Conservation (phyloP, 2,329 filamentous ascomycete genomes). For the Xylaria sp. region DNA sequence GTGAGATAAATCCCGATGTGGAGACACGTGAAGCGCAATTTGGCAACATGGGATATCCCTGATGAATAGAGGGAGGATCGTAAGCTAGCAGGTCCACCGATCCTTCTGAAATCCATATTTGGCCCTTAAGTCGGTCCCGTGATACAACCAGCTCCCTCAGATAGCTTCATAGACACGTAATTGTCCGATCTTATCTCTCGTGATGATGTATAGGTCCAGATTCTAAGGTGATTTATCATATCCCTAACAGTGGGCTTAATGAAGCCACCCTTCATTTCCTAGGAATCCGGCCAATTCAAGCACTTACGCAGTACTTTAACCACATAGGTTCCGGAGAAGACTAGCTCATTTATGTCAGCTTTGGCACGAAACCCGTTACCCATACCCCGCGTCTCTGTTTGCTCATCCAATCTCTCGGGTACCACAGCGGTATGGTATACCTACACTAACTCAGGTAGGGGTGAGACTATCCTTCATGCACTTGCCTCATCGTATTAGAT, state of each 20-base stretch:
- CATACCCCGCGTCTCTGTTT: background rate
- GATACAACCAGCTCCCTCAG: background rate
- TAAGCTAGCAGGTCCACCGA: slow-evolving; percentile 10
- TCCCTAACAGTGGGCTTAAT: background rate
- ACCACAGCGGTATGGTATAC: background rate
- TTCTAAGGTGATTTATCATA: background rate
- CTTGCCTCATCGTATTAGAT: background rate
- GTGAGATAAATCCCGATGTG: background rate
- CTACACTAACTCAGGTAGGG: background rate
- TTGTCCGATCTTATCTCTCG: background rate
- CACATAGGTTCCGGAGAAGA: background rate
- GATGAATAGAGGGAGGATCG: background rate
- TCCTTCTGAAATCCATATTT: slow-evolving; percentile 4
- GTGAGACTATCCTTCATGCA: background rate
- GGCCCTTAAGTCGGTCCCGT: background rate
- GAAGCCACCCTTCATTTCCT: background rate
- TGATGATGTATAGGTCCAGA: background rate
- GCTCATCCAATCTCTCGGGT: background rate
- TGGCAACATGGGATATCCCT: slow-evolving; percentile 7
- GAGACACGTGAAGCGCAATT: background rate
- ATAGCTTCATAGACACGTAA: background rate
- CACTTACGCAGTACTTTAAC: slow-evolving; percentile 4
- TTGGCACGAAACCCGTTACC: background rate
- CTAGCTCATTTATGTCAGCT: background rate
- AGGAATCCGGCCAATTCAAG: background rate